Conservation (phyloP, 495 filamentous ascomycete genomes). For the Hyaloscypha variabilis region DNA sequence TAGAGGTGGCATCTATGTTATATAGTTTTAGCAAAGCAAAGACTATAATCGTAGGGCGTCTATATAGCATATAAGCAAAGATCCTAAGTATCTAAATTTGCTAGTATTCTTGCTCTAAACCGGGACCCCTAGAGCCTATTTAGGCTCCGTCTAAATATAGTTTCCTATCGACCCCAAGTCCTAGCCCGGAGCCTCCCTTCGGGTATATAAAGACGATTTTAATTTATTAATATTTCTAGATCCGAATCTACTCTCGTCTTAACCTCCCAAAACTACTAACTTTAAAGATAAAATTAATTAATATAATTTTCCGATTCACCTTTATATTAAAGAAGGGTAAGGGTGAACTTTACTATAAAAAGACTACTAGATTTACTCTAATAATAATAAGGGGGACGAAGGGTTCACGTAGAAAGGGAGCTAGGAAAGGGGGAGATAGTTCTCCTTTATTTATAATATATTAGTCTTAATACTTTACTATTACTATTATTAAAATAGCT, state of each 20-base stretch:
- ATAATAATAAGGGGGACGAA: constrained; percentile 6
- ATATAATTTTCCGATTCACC: constrained; percentile 9
- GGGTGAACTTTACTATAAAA: not conserved
- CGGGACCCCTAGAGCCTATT: not conserved
- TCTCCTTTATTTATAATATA: not conserved
- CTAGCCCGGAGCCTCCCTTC: not conserved
- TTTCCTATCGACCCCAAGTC: not conserved
- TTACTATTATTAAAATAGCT: not conserved
- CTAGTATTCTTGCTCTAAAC: not conserved
- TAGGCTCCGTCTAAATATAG: not conserved
- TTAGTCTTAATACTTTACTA: constrained; percentile 1
- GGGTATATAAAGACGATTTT: not conserved
- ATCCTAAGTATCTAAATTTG: not conserved
- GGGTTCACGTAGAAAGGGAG: not conserved
- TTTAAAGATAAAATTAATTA: constrained; percentile 1
- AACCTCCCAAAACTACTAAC: not conserved
- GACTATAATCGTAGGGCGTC: not conserved
- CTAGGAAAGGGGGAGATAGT: not conserved
- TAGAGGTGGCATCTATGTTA: not conserved
- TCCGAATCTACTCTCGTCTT: not conserved
- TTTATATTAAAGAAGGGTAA: constrained; percentile 7
- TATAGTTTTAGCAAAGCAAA: not conserved
- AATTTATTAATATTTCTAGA: not conserved
- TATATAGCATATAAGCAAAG: not conserved
- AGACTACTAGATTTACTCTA: constrained; percentile 12